Evolutionary conservation across 148 eudicot genomes (phyloP).

Genomic region (Gaultheria prostrata): DNA sequence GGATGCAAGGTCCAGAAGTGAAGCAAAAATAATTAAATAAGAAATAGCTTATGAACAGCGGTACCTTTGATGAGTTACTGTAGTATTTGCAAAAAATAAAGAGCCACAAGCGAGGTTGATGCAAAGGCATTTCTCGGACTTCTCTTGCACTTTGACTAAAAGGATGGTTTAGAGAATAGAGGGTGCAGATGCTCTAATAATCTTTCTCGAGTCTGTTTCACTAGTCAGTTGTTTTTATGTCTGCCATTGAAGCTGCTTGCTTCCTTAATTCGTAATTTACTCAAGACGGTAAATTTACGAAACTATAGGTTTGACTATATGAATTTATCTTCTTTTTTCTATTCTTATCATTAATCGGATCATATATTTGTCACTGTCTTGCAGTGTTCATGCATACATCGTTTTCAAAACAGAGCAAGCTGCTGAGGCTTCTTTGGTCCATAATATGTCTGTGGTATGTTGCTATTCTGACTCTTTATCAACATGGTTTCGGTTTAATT

Average conservation of each 20-base stretch:
- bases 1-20: not conserved
- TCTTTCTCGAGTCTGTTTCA: not conserved
- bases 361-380: constrained; percentile 8
- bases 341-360: not conserved
- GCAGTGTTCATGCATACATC: constrained; percentile 88
- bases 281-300: not conserved
- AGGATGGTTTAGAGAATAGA: not conserved
- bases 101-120: not conserved
- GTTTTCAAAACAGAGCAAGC: constrained; percentile 79
- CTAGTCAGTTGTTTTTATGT: not conserved
- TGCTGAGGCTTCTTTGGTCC: constrained; percentile 81
- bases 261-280: not conserved
- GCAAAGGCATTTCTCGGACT: not conserved
- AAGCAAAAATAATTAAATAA: not conserved
- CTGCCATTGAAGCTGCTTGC: not conserved
- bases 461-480: constrained; percentile 1
- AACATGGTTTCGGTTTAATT: not conserved
- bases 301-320: not conserved
- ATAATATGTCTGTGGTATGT: constrained; percentile 94
- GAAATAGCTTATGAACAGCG: not conserved
- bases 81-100: not conserved
- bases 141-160: not conserved
- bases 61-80: not conserved
- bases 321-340: not conserved
- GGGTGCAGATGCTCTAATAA: not conserved